A percentile compares a stretch with the other conserved stretches of the same genome.
Conservation (phyloP, 73 alveolate genomes). For the Paramecium octaurelia region DNA sequence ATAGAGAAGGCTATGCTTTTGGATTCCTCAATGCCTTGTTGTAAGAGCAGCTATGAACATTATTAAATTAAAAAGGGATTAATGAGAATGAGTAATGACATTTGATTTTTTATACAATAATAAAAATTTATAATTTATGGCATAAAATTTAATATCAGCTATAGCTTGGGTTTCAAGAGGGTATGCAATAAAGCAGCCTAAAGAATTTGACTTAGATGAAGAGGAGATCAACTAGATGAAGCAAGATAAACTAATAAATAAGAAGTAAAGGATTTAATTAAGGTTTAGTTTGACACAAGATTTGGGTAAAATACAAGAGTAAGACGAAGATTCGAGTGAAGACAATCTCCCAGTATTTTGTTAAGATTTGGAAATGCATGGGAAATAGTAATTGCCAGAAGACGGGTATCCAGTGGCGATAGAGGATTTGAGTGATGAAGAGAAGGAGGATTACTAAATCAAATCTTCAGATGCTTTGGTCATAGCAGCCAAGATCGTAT, state of each 20-base stretch:
- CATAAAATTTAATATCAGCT: slow-evolving; percentile 49
- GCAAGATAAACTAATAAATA: slow-evolving; percentile 34
- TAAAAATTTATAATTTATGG: slow-evolving; percentile 43
- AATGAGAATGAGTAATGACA: slow-evolving; percentile 50
- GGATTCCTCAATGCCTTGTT: neutral
- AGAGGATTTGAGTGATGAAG: slow-evolving; percentile 80
- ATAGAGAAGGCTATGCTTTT: slow-evolving; percentile 16
- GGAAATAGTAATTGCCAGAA: neutral
- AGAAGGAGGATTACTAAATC: slow-evolving; percentile 92
- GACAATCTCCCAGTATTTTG: slow-evolving; percentile 56
- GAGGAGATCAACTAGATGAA: slow-evolving; percentile 43
- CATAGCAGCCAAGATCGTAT: slow-evolving; percentile 83
- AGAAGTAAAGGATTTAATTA: neutral
- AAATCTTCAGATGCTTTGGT: slow-evolving; percentile 89
- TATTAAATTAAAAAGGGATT: slow-evolving; percentile 35
- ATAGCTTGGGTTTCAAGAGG: slow-evolving; percentile 63
- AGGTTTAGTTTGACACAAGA: slow-evolving; percentile 23
- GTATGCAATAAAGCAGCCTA: slow-evolving; percentile 42
- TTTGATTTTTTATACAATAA: slow-evolving; percentile 1
- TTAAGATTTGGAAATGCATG: slow-evolving; percentile 47
- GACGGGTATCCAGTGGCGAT: slow-evolving; percentile 62
- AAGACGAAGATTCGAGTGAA: slow-evolving; percentile 56
- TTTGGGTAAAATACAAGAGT: slow-evolving; percentile 43
- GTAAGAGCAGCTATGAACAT: slow-evolving; percentile 46
- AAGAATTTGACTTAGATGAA: slow-evolving; percentile 50